Evolutionary conservation across 768 basidiomycete genomes (phyloP), one percentile per base, ranked within the genome.

Genomic region (Pholiota conissans): DNA sequence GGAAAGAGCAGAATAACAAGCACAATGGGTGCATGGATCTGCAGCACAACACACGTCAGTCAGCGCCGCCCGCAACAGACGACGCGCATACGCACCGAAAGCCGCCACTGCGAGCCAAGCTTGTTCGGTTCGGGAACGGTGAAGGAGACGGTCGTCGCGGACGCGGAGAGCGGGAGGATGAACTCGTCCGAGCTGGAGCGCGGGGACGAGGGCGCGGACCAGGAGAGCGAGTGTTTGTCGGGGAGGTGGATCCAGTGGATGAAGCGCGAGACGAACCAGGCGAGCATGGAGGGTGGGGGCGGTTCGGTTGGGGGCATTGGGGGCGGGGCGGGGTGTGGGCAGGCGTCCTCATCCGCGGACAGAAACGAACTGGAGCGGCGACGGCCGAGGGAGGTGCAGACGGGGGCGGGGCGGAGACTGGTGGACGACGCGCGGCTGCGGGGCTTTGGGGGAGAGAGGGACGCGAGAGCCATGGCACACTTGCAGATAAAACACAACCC

Each of bases 381-480:
- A 56, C 83, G 76, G 39, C 83, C 85, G 49, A 85, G 79, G 56
- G 84, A 75, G 62, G 72, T 69, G 63, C 82, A 69, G 45, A 84
- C 65, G 9, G 79, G 72, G 30, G 57, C 32, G 8, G 83, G 79
- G 30, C 81, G 76, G 48, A 87, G 78, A 61, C 76, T 81, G 24
- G 83, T 83, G 42, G 86, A 87, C 46, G 81, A 85, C 0, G 85
- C 83, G 55, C 84, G 82, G 66, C 74, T 75, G 65, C 83, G 82
- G 64, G 71, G 72, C 35, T 73, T 71, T 53, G 75, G 76, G 45
- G 82, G 81, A 58, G 73, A 68, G 26, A 63, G 59, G n/a, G 61
- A 59, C 28, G 59, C 46, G 42, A 60, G 54, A 47, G 58, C 45
- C 59, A 60, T 63, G 59, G 50, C 7, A 10, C 37, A 39, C n/a